A percentile compares a stretch with the other conserved stretches of the same genome.
Conservation (phyloP, 352 stramenopile species). For the Phytopythium cucurbitacearum region DNA sequence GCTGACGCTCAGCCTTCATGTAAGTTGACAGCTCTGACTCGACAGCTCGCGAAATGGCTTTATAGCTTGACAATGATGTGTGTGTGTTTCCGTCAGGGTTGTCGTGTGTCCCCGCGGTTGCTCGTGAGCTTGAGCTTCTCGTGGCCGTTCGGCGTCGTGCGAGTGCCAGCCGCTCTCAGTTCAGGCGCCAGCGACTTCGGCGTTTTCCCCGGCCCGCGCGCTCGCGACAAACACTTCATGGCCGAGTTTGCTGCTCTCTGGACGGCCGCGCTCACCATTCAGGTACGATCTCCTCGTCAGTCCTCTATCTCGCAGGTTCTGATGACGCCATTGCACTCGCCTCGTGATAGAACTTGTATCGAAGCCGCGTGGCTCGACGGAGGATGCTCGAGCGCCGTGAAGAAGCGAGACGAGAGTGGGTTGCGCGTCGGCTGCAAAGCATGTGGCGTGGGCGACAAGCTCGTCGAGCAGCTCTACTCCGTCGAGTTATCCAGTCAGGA, state of each 20-base stretch:
- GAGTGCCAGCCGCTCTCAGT: conserved; percentile 20
- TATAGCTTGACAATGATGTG: not conserved
- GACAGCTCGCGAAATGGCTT: too few species aligned
- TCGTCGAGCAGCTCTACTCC: conserved; percentile 39
- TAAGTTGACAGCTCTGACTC: not conserved
- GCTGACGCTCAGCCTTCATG: conserved; percentile 58
- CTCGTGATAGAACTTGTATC: conserved; percentile 51
- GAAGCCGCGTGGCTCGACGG: conserved; percentile 29
- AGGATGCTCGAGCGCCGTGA: conserved; percentile 28
- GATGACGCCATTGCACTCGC: not conserved
- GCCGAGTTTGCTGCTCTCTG: conserved; percentile 51
- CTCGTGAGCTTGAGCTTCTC: conserved; percentile 60
- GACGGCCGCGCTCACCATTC: conserved; percentile 53
- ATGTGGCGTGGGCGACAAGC: conserved; percentile 54
- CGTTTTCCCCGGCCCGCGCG: conserved; percentile 63
- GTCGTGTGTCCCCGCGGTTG: conserved; percentile 50
- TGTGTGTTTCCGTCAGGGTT: conserved; percentile 23
- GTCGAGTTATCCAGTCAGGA: conserved; percentile 37
- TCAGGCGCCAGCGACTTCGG: conserved; percentile 30
- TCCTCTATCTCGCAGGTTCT: not conserved
- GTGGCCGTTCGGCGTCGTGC: conserved; percentile 56
- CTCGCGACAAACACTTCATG: conserved; percentile 61
- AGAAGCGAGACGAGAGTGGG: conserved; percentile 29
- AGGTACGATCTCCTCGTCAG: conserved; percentile 18
- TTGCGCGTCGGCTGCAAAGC: conserved; percentile 54